phyloP scores from a whole-genome alignment of 1,139 yeast genomes.

The Yamadazyma diospyri region DNA sequence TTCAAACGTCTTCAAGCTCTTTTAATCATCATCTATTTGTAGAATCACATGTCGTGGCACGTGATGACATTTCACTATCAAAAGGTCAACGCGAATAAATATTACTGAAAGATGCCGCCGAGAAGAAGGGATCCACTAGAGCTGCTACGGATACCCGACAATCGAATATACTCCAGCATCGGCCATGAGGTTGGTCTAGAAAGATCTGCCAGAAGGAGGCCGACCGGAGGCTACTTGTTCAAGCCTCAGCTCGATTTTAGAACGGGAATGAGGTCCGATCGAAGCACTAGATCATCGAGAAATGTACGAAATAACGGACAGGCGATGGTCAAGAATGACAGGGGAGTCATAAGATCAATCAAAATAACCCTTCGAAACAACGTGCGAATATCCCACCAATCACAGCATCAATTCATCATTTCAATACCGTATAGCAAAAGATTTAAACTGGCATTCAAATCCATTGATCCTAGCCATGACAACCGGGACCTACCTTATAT shows the following conservation, averaged over 20 bases:
- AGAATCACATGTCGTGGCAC: neutral
- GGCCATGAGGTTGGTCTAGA: conserved; percentile 11
- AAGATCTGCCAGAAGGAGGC: conserved; percentile 11
- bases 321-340: conserved; percentile 4
- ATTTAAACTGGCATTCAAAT: conserved; percentile 8
- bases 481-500: conserved; percentile 54
- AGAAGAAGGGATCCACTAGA: conserved; percentile 15
- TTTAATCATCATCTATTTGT: neutral
- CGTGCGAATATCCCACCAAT: conserved; percentile 4
- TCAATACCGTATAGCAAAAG: conserved; percentile 8
- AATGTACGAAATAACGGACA: neutral
- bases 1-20: neutral
- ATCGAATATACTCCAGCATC: conserved; percentile 14
- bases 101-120: conserved; percentile 13
- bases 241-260: conserved; percentile 1
- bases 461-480: conserved; percentile 13
- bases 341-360: conserved; percentile 1
- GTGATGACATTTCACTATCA: too few species aligned
- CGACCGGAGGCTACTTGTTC: neutral
- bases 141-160: conserved; percentile 16
- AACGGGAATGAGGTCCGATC: neutral
- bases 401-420: conserved; percentile 2
- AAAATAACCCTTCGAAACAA: conserved; percentile 1
- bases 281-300: conserved; percentile 1
- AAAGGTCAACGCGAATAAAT: conserved; percentile 6